A percentile compares a stretch with the other conserved stretches of the same genome.
phyloP scores from a whole-genome alignment of 805 yeast species.

The Hanseniaspora meyeri region DNA sequence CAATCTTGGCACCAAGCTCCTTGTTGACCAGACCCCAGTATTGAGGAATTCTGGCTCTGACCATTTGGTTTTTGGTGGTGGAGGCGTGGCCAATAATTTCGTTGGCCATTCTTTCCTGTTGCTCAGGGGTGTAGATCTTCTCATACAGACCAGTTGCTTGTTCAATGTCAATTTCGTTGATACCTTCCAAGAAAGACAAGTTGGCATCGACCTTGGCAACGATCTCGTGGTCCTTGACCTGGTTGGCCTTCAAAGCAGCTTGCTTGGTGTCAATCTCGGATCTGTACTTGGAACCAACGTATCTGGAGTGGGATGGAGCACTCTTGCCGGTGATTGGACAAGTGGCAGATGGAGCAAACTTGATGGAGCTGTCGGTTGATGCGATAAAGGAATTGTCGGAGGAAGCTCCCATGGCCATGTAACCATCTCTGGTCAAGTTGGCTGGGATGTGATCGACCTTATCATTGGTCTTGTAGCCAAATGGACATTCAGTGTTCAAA shows the following conservation, averaged over 20 bases:
- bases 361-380: conserved; percentile 26
- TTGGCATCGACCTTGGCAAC: conserved; percentile 27
- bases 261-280: conserved; percentile 16
- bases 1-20: conserved; percentile 32
- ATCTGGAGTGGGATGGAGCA: conserved; percentile 23
- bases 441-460: conserved; percentile 30
- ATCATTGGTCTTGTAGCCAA: conserved; percentile 15
- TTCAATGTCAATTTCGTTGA: conserved; percentile 35
- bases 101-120: conserved; percentile 27
- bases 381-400: conserved; percentile 42
- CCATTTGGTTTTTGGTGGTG: conserved; percentile 22
- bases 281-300: conserved; percentile 20
- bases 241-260: conserved; percentile 20
- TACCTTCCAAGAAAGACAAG: conserved; percentile 31
- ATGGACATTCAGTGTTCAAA: conserved; percentile 37
- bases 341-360: conserved; percentile 12
- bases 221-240: conserved; percentile 21
- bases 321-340: conserved; percentile 20
- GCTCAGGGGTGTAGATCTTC: conserved; percentile 29
- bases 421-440: conserved; percentile 50
- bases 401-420: conserved; percentile 38
- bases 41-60: conserved; percentile 32
- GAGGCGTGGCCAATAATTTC: conserved; percentile 33
- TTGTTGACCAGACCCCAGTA: conserved; percentile 34
- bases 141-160: conserved; percentile 36